Percentiles rank a stretch among this genome's conserved stretches.
phyloP scores from a whole-genome alignment of 352 stramenopile genomes.

The Pythium aristosporum region DNA sequence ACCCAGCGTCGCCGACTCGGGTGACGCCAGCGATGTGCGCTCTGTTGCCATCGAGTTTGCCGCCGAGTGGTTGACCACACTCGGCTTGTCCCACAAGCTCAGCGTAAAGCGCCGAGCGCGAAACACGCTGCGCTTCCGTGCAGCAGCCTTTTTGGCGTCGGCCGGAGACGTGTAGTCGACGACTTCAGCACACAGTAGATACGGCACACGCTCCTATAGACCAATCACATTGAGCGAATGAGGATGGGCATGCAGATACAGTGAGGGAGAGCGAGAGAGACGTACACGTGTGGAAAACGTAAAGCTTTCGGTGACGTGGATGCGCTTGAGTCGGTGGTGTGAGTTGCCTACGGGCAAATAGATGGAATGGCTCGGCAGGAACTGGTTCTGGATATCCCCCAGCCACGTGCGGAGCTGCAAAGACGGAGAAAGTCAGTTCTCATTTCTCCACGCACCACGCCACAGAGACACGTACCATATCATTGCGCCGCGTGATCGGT shows the following conservation, averaged over 20 bases:
- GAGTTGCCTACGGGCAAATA: constrained; percentile 78
- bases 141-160: constrained; percentile 40
- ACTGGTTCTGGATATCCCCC: constrained; percentile 59
- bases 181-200: constrained; percentile 73
- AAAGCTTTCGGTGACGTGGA: constrained; percentile 81
- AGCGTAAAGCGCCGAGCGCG: constrained; percentile 57
- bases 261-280: neutral
- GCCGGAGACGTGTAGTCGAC: constrained; percentile 57
- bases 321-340: constrained; percentile 72
- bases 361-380: constrained; percentile 73
- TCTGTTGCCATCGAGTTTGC: constrained; percentile 29
- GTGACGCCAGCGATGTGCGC: constrained; percentile 45
- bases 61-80: constrained; percentile 33
- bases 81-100: constrained; percentile 57
- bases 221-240: neutral
- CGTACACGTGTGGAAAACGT: constrained; percentile 72
- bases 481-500: constrained; percentile 60
- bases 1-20: constrained; percentile 60
- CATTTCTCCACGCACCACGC: neutral
- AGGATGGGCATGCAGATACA: too few relatives aligned
- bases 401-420: constrained; percentile 67
- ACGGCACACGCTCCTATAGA: constrained; percentile 71
- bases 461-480: constrained; percentile 47
- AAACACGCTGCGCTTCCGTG: constrained; percentile 50
- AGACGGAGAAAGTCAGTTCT: neutral